These are phyloP conservation scores for Vaccinium myrtillus DNA, from an alignment of 148 eudicot species.

Conservation along the genomic window DNA sequence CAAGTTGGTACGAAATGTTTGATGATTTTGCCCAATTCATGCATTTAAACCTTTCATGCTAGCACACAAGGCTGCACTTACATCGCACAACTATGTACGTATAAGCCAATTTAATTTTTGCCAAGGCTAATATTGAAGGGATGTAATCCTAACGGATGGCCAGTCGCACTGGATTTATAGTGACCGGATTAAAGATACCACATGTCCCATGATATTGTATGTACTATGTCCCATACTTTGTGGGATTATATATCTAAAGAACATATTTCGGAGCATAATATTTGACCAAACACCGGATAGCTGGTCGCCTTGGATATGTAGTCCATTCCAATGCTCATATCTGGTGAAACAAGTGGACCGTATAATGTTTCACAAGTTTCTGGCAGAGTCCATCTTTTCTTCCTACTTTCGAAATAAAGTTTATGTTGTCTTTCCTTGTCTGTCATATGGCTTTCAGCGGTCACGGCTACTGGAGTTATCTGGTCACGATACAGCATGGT, in stretches of 20 bases:
- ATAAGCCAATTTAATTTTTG: background rate
- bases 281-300: background rate
- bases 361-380: background rate
- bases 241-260: too few relatives aligned
- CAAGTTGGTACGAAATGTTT: constrained; percentile 58
- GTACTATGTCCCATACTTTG: too few relatives aligned
- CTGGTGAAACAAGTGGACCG: too few relatives aligned
- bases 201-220: too few relatives aligned
- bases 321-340: too few relatives aligned
- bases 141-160: too few relatives aligned
- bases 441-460: constrained; percentile 48
- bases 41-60: background rate
- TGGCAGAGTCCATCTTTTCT: background rate
- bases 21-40: background rate
- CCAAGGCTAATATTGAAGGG: too few relatives aligned
- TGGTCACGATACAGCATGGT: constrained; percentile 96
- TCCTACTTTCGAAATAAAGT: background rate
- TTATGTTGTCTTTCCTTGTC: background rate
- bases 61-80: background rate
- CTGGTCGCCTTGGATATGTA: too few relatives aligned
- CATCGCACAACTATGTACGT: background rate
- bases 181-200: too few relatives aligned
- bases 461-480: constrained; percentile 76
- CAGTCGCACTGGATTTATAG: too few relatives aligned
- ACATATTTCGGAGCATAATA: background rate